Evolutionary conservation across 495 filamentous ascomycete species (phyloP), one percentile per base, ranked within the genome.

Genomic region (Astrothelium macrocarpum): DNA sequence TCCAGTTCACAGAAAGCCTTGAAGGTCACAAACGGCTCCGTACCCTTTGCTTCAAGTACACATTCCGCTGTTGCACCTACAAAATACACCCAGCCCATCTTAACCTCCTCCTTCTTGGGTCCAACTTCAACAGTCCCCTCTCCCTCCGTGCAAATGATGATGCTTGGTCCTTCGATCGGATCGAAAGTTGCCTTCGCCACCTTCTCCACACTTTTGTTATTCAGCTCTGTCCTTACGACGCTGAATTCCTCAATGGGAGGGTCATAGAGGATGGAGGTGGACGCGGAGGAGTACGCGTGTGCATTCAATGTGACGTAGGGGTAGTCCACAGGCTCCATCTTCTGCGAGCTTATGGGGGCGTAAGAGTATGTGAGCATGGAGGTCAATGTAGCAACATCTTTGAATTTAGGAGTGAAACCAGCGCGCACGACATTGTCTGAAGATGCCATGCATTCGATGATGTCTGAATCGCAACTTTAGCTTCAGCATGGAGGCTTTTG

Each of bases 381-480:
- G 39, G 92, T 89, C n/a, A 98, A 81, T 2, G 90, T 97, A 56
- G 85, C 80, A 53, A 96, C 90, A 68, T 98, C 94, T 78, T 97
- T 96, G 82, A 93, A 97, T 75, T 98, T 98, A 11, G 94, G 94
- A 0, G 94, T 98, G 73, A 98, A 92, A 23, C 94, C 94, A 1
- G 94, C 94, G 34, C 94, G 92, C 25, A 98, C 92, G 7, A 98
- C 94, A 66, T 98, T 98, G 78, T 98, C 94, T 36, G 90, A 95
- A 25, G 90, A 88, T 1, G 94, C 94, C 94, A 98, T 98, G 80
- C 94, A 97, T 77, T 98, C 94, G 68, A 98, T 91, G 69, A 98
- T 96, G 64, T 98, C 94, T 72, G 61, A 20, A 16, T 28, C 1
- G 25, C 16, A 53, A 2, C n/a, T 1, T 63, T 53, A 53, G 61